A percentile compares a stretch with the other conserved stretches of the same genome.
Evolutionary conservation across 2,329 filamentous ascomycete species (phyloP).

Genomic region (Cercospora sojina): DNA sequence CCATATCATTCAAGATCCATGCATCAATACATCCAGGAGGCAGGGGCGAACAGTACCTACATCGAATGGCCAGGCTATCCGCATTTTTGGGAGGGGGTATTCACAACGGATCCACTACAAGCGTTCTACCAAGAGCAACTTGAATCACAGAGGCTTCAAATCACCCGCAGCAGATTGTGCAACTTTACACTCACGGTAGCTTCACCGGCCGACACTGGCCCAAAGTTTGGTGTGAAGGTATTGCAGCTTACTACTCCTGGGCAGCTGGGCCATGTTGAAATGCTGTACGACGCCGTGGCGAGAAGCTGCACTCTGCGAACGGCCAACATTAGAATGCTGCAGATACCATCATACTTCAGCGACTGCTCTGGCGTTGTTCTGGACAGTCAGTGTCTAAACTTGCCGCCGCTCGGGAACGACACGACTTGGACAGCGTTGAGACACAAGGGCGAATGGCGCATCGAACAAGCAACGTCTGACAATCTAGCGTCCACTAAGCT

Average conservation of each 20-base stretch:
- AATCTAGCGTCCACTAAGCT: background rate
- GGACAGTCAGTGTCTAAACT: slow-evolving; percentile 15
- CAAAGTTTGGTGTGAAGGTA: slow-evolving; percentile 53
- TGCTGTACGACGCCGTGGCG: slow-evolving; percentile 35
- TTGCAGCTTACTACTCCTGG: slow-evolving; percentile 53
- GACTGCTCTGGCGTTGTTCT: slow-evolving; percentile 24
- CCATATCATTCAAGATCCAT: slow-evolving; percentile 58
- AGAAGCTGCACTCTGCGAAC: slow-evolving; percentile 43
- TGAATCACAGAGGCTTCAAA: slow-evolving; percentile 22
- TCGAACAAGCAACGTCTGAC: background rate
- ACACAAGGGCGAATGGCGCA: slow-evolving; percentile 7
- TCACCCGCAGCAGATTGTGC: slow-evolving; percentile 26
- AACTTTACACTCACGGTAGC: slow-evolving; percentile 53
- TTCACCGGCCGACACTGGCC: slow-evolving; percentile 53
- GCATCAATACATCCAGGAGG: slow-evolving; percentile 49
- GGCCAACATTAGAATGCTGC: slow-evolving; percentile 43
- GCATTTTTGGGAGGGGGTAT: slow-evolving; percentile 57
- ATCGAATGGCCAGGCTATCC: slow-evolving; percentile 50
- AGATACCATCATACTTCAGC: slow-evolving; percentile 22
- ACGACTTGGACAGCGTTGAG: background rate
- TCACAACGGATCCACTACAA: slow-evolving; percentile 52
- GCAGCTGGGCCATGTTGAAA: slow-evolving; percentile 50
- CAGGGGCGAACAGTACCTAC: slow-evolving; percentile 47
- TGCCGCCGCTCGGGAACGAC: background rate
- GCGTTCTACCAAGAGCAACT: slow-evolving; percentile 50